Evolutionary conservation across 1,284 basidiomycete species (phyloP), one percentile per base, ranked within the genome.

Genomic region (Apiotrichum gracile): DNA sequence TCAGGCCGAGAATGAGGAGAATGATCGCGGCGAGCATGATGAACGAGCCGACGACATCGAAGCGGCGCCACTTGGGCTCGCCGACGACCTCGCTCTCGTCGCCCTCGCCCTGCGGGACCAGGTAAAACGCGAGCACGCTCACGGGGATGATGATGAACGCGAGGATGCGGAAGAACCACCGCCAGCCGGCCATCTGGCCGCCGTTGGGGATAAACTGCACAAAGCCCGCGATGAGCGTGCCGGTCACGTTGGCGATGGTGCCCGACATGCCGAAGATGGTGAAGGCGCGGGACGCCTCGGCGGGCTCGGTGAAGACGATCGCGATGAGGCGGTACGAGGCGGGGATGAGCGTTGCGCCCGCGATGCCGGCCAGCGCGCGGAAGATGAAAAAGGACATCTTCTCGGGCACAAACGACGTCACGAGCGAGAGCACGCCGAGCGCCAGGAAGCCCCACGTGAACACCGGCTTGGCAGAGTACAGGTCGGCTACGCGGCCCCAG

Each of bases 151-250:
- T 10, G 10, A 52, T 10, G 52, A 65, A 49, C 52, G 75, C 52
- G 56, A 74, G 25, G 61, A 75, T 26, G 44, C 67, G 38, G 65
- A 77, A 66, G 68, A 76, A 68, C 73, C 74, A 64, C 19, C 61
- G 38, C 69, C 70, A 63, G 47, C 58, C 35, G 34, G 65, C 45
- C 63, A 73, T 60, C 57, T 71, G 60, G 38, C 74, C 61, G 13
- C 52, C 40, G 57, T 64, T 49, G 57, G 67, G 46, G 65, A 74
- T 61, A 57, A 70, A 55, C 51, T 63, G 60, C 50, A 72, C 48
- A 14, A 67, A 33, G 7, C 63, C 69, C 8, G 64, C 66, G 53
- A 68, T 53, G 52, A 66, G 43, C 19, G 63, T 59, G 24, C 61
- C 67, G 4, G 54, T 41, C 24, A 63, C 61, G 52, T 65, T 65